Evolutionary conservation across 768 basidiomycete species (phyloP).

Genomic region (Tylopilus vinaceipallidus): DNA sequence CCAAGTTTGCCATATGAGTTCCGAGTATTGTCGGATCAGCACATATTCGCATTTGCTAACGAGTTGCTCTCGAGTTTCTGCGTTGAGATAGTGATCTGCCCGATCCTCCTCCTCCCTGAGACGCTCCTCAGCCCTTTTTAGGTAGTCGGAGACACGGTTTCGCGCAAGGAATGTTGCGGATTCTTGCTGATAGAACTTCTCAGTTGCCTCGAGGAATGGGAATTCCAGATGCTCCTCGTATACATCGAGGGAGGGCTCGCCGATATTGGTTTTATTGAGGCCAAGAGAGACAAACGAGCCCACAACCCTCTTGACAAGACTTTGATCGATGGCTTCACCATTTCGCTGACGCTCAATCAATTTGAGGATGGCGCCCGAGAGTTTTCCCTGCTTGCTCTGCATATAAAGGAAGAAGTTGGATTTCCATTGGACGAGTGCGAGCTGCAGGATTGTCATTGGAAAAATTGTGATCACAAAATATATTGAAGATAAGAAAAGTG

Average conservation of each 20-base stretch:
- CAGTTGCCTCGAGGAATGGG: slow-evolving; percentile 86
- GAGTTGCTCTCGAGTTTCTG: slow-evolving; percentile 79
- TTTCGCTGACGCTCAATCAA: slow-evolving; percentile 93
- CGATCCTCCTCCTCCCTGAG: slow-evolving; percentile 93
- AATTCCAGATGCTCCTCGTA: slow-evolving; percentile 89
- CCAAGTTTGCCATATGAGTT: slow-evolving; percentile 81
- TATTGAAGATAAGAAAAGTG: not conserved
- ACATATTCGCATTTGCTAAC: slow-evolving; percentile 87
- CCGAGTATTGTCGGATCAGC: slow-evolving; percentile 83
- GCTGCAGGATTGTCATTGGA: slow-evolving; percentile 48
- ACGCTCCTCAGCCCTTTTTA: slow-evolving; percentile 92
- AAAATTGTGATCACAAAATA: not conserved
- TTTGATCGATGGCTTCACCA: slow-evolving; percentile 91
- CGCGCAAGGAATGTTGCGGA: slow-evolving; percentile 86
- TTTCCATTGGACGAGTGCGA: slow-evolving; percentile 97
- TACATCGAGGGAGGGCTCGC: slow-evolving; percentile 89
- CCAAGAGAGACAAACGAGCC: slow-evolving; percentile 95
- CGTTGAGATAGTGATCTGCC: slow-evolving; percentile 91
- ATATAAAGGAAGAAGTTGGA: slow-evolving; percentile 84
- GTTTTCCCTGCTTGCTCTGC: slow-evolving; percentile 77
- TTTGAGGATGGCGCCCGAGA: slow-evolving; percentile 83
- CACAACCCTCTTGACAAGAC: slow-evolving; percentile 90
- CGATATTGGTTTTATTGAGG: slow-evolving; percentile 86
- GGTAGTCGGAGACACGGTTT: slow-evolving; percentile 89
- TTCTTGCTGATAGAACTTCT: slow-evolving; percentile 89